These are phyloP conservation scores for Phytophthora palmivora DNA, from an alignment of 352 stramenopile species.

Conservation along the genomic window DNA sequence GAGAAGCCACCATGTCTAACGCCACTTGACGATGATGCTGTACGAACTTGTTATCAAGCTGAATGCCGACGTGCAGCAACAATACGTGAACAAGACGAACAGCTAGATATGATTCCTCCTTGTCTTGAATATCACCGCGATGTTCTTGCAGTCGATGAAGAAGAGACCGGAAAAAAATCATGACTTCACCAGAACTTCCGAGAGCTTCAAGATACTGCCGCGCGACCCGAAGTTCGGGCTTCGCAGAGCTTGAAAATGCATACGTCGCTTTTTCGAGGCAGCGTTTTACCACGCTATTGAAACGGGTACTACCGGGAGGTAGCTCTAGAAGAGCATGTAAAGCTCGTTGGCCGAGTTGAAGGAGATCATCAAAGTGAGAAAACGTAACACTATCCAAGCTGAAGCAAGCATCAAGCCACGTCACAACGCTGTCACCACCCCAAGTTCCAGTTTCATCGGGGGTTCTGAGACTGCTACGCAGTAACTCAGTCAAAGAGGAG, in stretches of 20 bases:
- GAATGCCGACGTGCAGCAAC: constrained; percentile 58
- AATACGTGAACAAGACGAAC: constrained; percentile 52
- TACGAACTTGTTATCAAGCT: constrained; percentile 37
- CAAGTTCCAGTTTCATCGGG: constrained; percentile 12
- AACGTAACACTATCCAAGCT: constrained; percentile 39
- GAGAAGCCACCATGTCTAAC: constrained; percentile 32
- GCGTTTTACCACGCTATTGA: constrained; percentile 25
- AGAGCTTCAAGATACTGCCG: constrained; percentile 39
- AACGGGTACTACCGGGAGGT: constrained; percentile 24
- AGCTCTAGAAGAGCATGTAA: constrained; percentile 41
- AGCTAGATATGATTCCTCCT: constrained; percentile 32
- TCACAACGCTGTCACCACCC: constrained; percentile 23
- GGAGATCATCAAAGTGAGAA: constrained; percentile 53
- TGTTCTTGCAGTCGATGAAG: constrained; percentile 37
- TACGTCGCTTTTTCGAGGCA: constrained; percentile 37
- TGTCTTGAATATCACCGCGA: constrained; percentile 6
- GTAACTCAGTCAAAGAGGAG: constrained; percentile 30
- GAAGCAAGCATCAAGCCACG: constrained; percentile 74
- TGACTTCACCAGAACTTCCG: constrained; percentile 28
- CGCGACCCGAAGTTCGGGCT: constrained; percentile 18
- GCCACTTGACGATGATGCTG: constrained; percentile 40
- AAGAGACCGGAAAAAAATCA: constrained; percentile 28
- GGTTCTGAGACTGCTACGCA: constrained; percentile 29
- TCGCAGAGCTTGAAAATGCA: constrained; percentile 14
- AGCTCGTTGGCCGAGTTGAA: constrained; percentile 44